phyloP scores from a whole-genome alignment of 1,284 basidiomycete genomes.

The Singerocomus inundabilis region DNA sequence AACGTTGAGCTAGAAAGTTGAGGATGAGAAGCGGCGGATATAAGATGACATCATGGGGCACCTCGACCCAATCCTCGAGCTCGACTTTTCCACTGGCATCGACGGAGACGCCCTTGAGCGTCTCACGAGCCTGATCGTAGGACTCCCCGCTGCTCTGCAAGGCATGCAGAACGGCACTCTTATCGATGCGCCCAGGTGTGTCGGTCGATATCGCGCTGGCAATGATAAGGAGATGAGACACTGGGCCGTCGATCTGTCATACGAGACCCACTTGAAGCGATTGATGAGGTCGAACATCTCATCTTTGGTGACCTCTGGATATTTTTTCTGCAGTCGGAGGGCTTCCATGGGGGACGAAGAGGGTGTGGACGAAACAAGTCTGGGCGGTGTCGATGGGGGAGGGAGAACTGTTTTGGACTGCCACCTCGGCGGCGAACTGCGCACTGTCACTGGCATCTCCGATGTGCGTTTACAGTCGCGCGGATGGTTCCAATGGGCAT shows the following conservation, averaged over 20 bases:
- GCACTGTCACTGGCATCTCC: slow-evolving; percentile 5
- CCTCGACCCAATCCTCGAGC: slow-evolving; percentile 97
- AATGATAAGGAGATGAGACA: neutral
- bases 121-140: slow-evolving; percentile 90
- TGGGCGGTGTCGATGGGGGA: slow-evolving; percentile 11
- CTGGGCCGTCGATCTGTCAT: neutral
- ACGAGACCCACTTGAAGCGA: slow-evolving; percentile 83
- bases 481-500: neutral
- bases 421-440: slow-evolving; percentile 10
- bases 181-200: slow-evolving; percentile 83
- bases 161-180: slow-evolving; percentile 74
- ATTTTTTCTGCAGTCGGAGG: slow-evolving; percentile 89
- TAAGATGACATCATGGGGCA: slow-evolving; percentile 38
- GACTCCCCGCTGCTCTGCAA: slow-evolving; percentile 79
- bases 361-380: slow-evolving; percentile 14
- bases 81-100: slow-evolving; percentile 96
- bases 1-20: slow-evolving; percentile 62
- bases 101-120: slow-evolving; percentile 91
- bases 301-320: slow-evolving; percentile 87
- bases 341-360: slow-evolving; percentile 66
- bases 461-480: neutral
- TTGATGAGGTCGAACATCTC: slow-evolving; percentile 93
- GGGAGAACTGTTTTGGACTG: slow-evolving; percentile 15
- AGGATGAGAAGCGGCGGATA: slow-evolving; percentile 16
- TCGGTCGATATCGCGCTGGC: slow-evolving; percentile 79